Evolutionary conservation across 768 basidiomycete genomes (phyloP), one percentile per base, ranked within the genome.

Genomic region (Cantharellus anzutake): DNA sequence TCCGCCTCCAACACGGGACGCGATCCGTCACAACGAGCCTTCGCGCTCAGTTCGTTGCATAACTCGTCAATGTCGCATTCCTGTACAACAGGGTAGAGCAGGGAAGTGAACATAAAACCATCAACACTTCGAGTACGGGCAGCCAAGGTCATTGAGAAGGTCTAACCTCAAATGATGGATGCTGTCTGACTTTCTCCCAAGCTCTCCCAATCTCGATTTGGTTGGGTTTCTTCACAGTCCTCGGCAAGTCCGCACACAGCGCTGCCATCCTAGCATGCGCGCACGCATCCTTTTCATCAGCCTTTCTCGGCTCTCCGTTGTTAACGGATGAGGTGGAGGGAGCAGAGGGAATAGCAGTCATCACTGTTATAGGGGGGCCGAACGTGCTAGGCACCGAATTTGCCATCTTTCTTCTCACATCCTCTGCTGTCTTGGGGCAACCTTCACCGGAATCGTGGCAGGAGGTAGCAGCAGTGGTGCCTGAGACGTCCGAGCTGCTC

Each of bases 11-110:
- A 70, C 20, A 89, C 87, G 42, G 88, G 83, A 71, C 85, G 86
- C 37, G 80, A 80, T 42, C 88, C 88, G 62, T 89, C 87, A 66
- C 88, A 91, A 51, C 80, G 76, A 53, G 88, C 88, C 72, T 91
- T 90, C 66, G 70, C 77, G 52, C 85, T 78, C 67, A 91, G 87
- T 69, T 89, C 84, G 4, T 79, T 65, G 67, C 88, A 91, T 34
- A 91, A 73, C 55, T 83, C 77, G 64, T 83, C 86, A 60, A 90
- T 80, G 66, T 90, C 88, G 42, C 79, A 73, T 65, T 86, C 83
- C 82, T 87, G 66, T 3, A 4, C 51, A 16, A 14, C 0, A 41
- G 5, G 53, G n/a, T 3, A n/a, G 14, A 4, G 11, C 51, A 34
- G 42, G 20, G 16, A 55, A 20, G 11, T 59, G 42, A 7, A 34